Evolutionary conservation across 306 rosid species (phyloP).

Genomic region (peach (Prunus persica)): Prunus_persica_NCBIv2 NC_034015.1:11401501-11402000

Average conservation of each 20-base stretch:
- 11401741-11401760: background rate
- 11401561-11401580: slow-evolving; percentile 15
- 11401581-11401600: slow-evolving; percentile 27
- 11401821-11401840: slow-evolving; percentile 30
- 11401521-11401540: slow-evolving; percentile 13
- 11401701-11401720: slow-evolving; percentile 27
- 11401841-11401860: slow-evolving; percentile 23
- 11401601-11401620: slow-evolving; percentile 17
- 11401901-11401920: slow-evolving; percentile 38
- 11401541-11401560: slow-evolving; percentile 7
- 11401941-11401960: slow-evolving; percentile 11
- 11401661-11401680: slow-evolving; percentile 24
- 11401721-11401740: slow-evolving; percentile 12
- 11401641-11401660: slow-evolving; percentile 21
- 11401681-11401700: slow-evolving; percentile 13
- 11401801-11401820: slow-evolving; percentile 21
- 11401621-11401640: background rate
- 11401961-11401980: slow-evolving; percentile 30
- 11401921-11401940: slow-evolving; percentile 33
- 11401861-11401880: slow-evolving; percentile 18
- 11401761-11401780: background rate
- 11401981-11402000: background rate
- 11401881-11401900: slow-evolving; percentile 31
- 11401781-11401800: slow-evolving; percentile 14
- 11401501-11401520: slow-evolving; percentile 29